Evolutionary conservation across 1,139 yeast genomes (phyloP).

Genomic region (Ashbya aceris): DNA sequence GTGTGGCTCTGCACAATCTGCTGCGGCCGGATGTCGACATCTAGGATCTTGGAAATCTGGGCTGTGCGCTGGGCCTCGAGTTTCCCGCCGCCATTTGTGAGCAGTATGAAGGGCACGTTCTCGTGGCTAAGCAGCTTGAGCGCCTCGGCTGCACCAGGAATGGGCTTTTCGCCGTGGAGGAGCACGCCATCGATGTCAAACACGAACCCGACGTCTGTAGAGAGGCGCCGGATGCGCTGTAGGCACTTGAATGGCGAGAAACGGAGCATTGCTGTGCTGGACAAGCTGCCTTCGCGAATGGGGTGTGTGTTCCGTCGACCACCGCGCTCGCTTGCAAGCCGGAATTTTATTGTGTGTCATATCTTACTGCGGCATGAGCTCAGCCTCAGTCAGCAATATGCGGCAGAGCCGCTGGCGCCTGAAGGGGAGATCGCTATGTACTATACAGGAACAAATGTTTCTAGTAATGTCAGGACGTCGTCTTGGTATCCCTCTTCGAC

Average conservation of each 20-base stretch:
- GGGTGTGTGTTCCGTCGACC: no score
- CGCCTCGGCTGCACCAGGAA: constrained; percentile 62
- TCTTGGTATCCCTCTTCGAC: constrained; percentile 49
- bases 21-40: constrained; percentile 42
- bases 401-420: background rate
- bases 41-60: constrained; percentile 44
- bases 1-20: constrained; percentile 90
- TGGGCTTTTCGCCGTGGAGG: constrained; percentile 61
- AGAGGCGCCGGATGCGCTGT: background rate
- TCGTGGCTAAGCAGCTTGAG: constrained; percentile 45
- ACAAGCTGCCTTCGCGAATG: no score
- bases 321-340: no score
- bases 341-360: no score
- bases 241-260: no score
- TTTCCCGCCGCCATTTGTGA: constrained; percentile 93
- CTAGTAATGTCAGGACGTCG: background rate
- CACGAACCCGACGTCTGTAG: constrained; percentile 31
- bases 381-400: background rate
- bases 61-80: constrained; percentile 55
- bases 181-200: constrained; percentile 87
- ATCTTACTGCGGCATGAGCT: no score
- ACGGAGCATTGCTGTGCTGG: no score
- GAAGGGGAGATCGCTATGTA: background rate
- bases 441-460: background rate
- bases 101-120: constrained; percentile 68